These are phyloP conservation scores for Neurospora sp. DNA, from an alignment of 495 filamentous ascomycete genomes.

Conservation along the genomic window DNA sequence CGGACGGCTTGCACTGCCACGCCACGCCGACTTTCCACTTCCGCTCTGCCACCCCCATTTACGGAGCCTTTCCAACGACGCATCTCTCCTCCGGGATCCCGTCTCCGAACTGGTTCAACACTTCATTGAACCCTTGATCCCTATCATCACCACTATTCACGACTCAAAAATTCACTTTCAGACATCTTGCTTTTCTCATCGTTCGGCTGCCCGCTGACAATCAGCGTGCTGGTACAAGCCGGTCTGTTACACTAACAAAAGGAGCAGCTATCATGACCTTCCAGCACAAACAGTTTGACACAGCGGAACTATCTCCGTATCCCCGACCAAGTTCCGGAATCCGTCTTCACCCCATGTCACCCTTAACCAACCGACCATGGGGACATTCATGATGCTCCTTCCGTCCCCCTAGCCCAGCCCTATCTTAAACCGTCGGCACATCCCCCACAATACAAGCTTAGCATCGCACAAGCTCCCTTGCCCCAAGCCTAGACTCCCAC, in stretches of 20 bases:
- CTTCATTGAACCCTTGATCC: neutral
- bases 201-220: neutral
- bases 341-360: no score
- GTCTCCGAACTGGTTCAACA: neutral
- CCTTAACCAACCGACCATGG: no score
- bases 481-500: no score
- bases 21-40: neutral
- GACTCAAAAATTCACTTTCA: neutral
- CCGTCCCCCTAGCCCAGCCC: no score
- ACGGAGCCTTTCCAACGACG: neutral
- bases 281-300: neutral
- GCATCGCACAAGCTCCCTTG: no score
- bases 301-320: neutral
- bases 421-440: no score
- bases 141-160: neutral
- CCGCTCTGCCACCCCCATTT: neutral
- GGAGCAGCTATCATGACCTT: neutral
- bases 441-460: no score
- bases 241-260: neutral
- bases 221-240: neutral
- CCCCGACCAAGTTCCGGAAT: neutral
- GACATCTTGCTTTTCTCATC: neutral
- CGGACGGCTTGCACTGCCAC: neutral
- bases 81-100: neutral
- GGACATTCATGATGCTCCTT: no score